A percentile compares a stretch with the other conserved stretches of the same genome.
Conservation (phyloP, 345 rosid species). For the Rhodamnia argentea region DNA sequence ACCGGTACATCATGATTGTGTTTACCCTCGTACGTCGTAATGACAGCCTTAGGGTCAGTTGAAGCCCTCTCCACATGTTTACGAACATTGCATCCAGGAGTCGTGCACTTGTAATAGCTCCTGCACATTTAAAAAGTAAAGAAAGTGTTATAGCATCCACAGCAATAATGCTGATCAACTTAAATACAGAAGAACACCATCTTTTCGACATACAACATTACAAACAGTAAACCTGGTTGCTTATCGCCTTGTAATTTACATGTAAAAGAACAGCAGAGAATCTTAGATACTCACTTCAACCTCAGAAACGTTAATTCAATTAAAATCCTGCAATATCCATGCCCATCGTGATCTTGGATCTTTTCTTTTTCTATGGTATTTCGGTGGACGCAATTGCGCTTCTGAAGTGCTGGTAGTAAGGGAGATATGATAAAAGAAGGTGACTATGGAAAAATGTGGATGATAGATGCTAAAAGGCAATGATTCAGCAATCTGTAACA, state of each 20-base stretch:
- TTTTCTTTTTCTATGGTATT: neutral
- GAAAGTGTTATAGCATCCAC: neutral
- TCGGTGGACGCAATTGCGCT: neutral
- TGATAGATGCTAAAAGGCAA: neutral
- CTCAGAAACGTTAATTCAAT: neutral
- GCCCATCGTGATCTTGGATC: neutral
- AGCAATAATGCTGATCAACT: neutral
- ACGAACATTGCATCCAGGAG: constrained; percentile 67
- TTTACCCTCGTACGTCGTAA: constrained; percentile 88
- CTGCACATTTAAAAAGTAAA: constrained; percentile 19
- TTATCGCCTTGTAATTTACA: neutral
- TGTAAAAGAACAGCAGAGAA: neutral
- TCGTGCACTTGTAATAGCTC: constrained; percentile 90
- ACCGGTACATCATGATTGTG: constrained; percentile 80
- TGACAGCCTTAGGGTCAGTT: constrained; percentile 75
- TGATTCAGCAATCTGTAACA: neutral
- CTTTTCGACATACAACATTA: neutral
- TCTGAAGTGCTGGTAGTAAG: neutral
- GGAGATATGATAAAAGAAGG: neutral
- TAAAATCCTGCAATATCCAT: neutral
- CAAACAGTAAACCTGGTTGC: neutral
- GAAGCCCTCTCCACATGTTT: constrained; percentile 95
- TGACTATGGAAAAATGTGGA: neutral
- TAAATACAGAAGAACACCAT: neutral
- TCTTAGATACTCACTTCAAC: neutral